Evolutionary conservation across 2,329 filamentous ascomycete genomes (phyloP).

Genomic region (Stemphylium beticola): DNA sequence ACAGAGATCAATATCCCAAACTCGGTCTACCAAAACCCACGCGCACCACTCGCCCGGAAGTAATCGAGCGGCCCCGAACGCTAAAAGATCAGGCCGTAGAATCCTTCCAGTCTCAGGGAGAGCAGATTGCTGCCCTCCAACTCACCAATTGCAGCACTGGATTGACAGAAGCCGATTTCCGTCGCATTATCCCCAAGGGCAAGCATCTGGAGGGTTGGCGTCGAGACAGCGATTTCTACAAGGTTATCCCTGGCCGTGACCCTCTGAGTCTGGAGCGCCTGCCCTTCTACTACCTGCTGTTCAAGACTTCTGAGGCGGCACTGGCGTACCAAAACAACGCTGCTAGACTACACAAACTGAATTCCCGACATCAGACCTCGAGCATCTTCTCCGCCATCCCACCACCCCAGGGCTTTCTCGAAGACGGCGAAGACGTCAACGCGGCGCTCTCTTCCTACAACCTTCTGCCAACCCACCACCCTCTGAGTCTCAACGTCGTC

Average conservation of each 20-base stretch:
- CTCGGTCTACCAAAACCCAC: slow-evolving; percentile 30
- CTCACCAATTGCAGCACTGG: slow-evolving; percentile 58
- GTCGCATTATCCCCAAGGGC: slow-evolving; percentile 67
- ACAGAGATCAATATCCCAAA: slow-evolving; percentile 34
- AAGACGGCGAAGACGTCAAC: slow-evolving; percentile 56
- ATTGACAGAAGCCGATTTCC: slow-evolving; percentile 72
- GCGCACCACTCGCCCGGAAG: slow-evolving; percentile 16
- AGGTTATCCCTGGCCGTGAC: slow-evolving; percentile 70
- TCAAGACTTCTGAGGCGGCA: slow-evolving; percentile 66
- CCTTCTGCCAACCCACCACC: slow-evolving; percentile 44
- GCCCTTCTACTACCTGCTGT: slow-evolving; percentile 73
- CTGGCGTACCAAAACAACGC: slow-evolving; percentile 65
- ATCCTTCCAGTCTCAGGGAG: slow-evolving; percentile 30
- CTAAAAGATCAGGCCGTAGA: slow-evolving; percentile 28
- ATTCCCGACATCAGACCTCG: slow-evolving; percentile 52
- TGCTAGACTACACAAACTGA: slow-evolving; percentile 58
- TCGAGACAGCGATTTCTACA: slow-evolving; percentile 61
- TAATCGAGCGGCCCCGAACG: slow-evolving; percentile 7
- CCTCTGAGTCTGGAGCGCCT: slow-evolving; percentile 66
- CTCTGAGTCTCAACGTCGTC: slow-evolving; percentile 33
- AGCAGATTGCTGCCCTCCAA: slow-evolving; percentile 57
- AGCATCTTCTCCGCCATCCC: slow-evolving; percentile 53
- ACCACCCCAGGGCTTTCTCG: slow-evolving; percentile 50
- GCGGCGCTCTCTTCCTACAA: slow-evolving; percentile 55
- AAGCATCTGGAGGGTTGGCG: slow-evolving; percentile 72